Conservation (phyloP, 2,329 filamentous ascomycete species). For the Hypoxylon sp. region DNA sequence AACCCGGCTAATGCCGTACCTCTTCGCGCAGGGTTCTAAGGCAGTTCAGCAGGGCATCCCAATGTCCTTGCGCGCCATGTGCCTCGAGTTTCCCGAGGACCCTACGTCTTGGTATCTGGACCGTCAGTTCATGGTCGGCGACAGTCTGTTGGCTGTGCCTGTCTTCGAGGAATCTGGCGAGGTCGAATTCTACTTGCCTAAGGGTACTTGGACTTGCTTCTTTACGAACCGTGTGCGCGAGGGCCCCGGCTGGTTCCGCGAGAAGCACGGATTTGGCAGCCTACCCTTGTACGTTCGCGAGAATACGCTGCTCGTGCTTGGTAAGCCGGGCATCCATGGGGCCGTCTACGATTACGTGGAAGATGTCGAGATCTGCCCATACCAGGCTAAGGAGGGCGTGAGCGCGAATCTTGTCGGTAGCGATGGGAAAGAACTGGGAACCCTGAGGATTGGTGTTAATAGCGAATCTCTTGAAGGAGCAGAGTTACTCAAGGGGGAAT, state of each 20-base stretch:
- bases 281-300: constrained; percentile 72
- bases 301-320: constrained; percentile 65
- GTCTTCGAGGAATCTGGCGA: constrained; percentile 79
- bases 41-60: constrained; percentile 69
- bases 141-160: constrained; percentile 71
- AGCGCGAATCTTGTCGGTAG: constrained; percentile 61
- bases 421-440: constrained; percentile 60
- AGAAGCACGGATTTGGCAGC: constrained; percentile 71
- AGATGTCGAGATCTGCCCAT: constrained; percentile 65
- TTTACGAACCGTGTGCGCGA: constrained; percentile 65
- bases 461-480: constrained; percentile 58
- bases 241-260: constrained; percentile 71
- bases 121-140: constrained; percentile 81
- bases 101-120: constrained; percentile 78
- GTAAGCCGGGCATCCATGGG: constrained; percentile 58
- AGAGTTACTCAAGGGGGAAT: constrained; percentile 59
- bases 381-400: constrained; percentile 60
- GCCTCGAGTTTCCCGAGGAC: constrained; percentile 80
- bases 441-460: constrained; percentile 58
- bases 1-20: constrained; percentile 67
- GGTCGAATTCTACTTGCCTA: constrained; percentile 76
- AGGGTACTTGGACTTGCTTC: constrained; percentile 64
- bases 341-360: constrained; percentile 64
- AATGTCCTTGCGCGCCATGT: constrained; percentile 74
- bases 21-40: constrained; percentile 62